A percentile compares a stretch with the other conserved stretches of the same genome.
phyloP scores from a whole-genome alignment of 2,329 filamentous ascomycete species.

The Fusarium abutilonis region DNA sequence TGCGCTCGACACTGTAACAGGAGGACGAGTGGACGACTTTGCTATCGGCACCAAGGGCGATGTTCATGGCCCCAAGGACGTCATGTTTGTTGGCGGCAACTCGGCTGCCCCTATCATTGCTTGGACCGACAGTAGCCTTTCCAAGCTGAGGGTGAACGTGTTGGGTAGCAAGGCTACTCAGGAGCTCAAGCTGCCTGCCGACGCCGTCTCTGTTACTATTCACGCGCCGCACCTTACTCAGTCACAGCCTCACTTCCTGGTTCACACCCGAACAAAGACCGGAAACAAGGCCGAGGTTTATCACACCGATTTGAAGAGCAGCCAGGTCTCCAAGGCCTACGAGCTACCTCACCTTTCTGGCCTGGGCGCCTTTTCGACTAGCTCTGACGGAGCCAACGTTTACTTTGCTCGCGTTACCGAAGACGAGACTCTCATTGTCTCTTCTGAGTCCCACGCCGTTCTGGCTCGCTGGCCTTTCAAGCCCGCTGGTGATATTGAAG shows the following conservation, averaged over 20 bases:
- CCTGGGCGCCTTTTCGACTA: conserved; percentile 79
- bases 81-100: conserved; percentile 80
- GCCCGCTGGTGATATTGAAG: conserved; percentile 53
- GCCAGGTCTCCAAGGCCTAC: conserved; percentile 79
- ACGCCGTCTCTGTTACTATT: conserved; percentile 66
- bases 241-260: conserved; percentile 82
- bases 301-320: conserved; percentile 78
- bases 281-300: conserved; percentile 87
- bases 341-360: conserved; percentile 77
- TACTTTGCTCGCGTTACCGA: conserved; percentile 87
- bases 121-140: conserved; percentile 73
- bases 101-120: conserved; percentile 78
- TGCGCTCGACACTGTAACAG: conserved; percentile 76
- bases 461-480: conserved; percentile 78
- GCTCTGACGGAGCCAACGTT: conserved; percentile 80
- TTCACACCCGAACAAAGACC: conserved; percentile 76
- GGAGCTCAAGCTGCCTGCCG: conserved; percentile 61
- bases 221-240: conserved; percentile 79
- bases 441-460: conserved; percentile 79
- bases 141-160: conserved; percentile 76
- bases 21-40: conserved; percentile 76
- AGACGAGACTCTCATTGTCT: conserved; percentile 77
- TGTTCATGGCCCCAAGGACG: conserved; percentile 69
- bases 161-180: conserved; percentile 68
- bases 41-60: conserved; percentile 79